These are phyloP conservation scores for Selaginella moellendorffii DNA, from an alignment of 75 land plant species.

Conservation along the genomic window DNA sequence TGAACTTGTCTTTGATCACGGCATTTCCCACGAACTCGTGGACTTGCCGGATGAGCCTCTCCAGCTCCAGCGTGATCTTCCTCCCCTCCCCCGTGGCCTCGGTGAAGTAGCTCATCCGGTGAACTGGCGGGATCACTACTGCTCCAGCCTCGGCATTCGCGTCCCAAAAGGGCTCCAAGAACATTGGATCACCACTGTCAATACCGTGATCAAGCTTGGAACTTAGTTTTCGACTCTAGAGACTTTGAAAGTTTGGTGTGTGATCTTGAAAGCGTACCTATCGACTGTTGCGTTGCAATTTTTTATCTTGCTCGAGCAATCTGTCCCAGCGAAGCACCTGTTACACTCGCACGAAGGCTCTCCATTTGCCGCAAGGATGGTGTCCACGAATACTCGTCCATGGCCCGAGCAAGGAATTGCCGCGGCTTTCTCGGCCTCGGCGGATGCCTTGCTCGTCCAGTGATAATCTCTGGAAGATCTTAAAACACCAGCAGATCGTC, in stretches of 20 bases:
- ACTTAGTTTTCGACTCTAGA: not conserved
- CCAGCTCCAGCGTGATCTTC: too few species aligned
- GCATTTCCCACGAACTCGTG: constrained; percentile 53
- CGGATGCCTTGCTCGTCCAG: too few species aligned
- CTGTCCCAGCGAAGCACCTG: constrained; percentile 9
- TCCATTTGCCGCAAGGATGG: too few species aligned
- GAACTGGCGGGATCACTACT: constrained; percentile 47
- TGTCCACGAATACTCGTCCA: too few species aligned
- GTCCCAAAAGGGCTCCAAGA: constrained; percentile 52
- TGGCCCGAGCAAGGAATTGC: too few species aligned
- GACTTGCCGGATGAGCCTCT: constrained; percentile 27
- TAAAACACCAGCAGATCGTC: too few species aligned
- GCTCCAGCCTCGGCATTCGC: constrained; percentile 38
- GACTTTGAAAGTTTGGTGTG: not conserved
- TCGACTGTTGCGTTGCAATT: not conserved
- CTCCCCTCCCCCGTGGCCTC: too few species aligned
- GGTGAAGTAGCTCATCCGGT: constrained; percentile 41
- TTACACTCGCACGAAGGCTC: constrained; percentile 7
- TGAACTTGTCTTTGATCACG: constrained; percentile 28
- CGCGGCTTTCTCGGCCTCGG: too few species aligned
- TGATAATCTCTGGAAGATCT: too few species aligned
- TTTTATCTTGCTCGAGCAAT: not conserved
- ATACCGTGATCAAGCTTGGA: too few species aligned
- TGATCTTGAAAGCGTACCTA: not conserved
- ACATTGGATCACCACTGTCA: constrained; percentile 55